phyloP scores from a whole-genome alignment of 129 eudicot species.

The Flaveria sonorensis region DNA sequence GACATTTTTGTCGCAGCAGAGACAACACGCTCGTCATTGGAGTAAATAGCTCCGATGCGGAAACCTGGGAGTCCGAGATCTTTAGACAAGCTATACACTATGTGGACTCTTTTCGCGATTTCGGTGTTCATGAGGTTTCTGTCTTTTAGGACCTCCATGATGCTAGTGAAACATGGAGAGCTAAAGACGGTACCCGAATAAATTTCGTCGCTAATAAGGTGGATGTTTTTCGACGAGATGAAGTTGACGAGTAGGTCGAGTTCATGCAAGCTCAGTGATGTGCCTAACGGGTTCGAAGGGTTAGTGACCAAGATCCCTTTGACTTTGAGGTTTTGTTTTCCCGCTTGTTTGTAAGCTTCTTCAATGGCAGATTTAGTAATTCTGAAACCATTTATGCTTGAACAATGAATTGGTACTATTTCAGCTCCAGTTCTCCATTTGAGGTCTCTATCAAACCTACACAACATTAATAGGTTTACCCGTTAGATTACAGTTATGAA shows the following conservation, averaged over 20 bases:
- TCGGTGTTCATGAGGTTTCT: slow-evolving; percentile 45
- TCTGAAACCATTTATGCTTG: slow-evolving; percentile 75
- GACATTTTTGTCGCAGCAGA: slow-evolving; percentile 94
- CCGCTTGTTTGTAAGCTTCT: slow-evolving; percentile 71
- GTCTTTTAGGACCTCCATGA: slow-evolving; percentile 67
- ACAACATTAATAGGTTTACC: slow-evolving; percentile 3
- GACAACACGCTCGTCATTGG: slow-evolving; percentile 64
- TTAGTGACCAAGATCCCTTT: slow-evolving; percentile 85
- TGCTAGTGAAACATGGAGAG: slow-evolving; percentile 61
- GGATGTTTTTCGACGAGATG: slow-evolving; percentile 53
- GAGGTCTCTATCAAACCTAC: slow-evolving; percentile 96
- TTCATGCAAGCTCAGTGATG: slow-evolving; percentile 60
- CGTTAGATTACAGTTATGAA: background rate
- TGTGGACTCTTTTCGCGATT: slow-evolving; percentile 68
- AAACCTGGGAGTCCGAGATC: slow-evolving; percentile 96
- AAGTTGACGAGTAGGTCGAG: slow-evolving; percentile 70
- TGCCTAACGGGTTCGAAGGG: slow-evolving; percentile 95
- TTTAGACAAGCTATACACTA: slow-evolving; percentile 81
- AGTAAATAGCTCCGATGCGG: slow-evolving; percentile 89
- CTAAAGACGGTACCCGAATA: slow-evolving; percentile 83
- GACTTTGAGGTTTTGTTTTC: slow-evolving; percentile 67
- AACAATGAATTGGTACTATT: slow-evolving; percentile 87
- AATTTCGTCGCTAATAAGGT: slow-evolving; percentile 85
- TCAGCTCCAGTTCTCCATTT: slow-evolving; percentile 96
- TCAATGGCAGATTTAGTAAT: slow-evolving; percentile 79